Conservation (phyloP, 208 protist species). For the Leishmania major region DNA sequence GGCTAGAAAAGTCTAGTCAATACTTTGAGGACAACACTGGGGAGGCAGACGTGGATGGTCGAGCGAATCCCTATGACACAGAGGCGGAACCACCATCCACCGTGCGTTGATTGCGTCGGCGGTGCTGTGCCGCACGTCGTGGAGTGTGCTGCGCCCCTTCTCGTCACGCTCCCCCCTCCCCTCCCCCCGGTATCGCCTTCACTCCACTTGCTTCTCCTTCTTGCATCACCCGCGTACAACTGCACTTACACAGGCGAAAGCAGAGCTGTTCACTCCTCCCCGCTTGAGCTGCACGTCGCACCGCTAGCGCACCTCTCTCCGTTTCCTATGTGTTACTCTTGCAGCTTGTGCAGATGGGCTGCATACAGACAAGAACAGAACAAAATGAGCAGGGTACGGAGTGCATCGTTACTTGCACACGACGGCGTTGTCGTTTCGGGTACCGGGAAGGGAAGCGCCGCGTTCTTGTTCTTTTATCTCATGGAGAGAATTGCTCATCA, state of each 20-base stretch:
- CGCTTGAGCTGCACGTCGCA: not conserved
- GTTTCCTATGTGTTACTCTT: not conserved
- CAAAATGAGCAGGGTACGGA: no score
- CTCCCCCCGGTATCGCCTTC: not conserved
- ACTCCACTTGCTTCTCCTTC: not conserved
- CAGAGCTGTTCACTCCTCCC: not conserved
- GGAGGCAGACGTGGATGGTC: conserved; percentile 51
- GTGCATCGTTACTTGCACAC: not conserved
- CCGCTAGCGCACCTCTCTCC: not conserved
- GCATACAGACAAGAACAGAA: not conserved
- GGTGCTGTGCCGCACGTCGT: not conserved
- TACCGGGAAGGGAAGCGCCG: not conserved
- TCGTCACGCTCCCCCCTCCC: not conserved
- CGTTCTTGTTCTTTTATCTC: not conserved
- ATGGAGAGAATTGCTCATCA: not conserved
- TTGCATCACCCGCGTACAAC: not conserved
- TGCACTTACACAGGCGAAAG: not conserved
- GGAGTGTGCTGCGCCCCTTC: not conserved
- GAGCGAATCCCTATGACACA: conserved; percentile 40
- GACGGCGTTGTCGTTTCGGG: not conserved
- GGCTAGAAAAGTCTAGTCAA: conserved; percentile 31
- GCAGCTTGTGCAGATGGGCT: no score
- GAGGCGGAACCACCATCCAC: conserved; percentile 36
- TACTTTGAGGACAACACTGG: conserved; percentile 62
- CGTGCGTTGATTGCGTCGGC: conserved; percentile 2